Evolutionary conservation across 768 basidiomycete genomes (phyloP).

Genomic region (Chalciporus sphaerocephalus): DNA sequence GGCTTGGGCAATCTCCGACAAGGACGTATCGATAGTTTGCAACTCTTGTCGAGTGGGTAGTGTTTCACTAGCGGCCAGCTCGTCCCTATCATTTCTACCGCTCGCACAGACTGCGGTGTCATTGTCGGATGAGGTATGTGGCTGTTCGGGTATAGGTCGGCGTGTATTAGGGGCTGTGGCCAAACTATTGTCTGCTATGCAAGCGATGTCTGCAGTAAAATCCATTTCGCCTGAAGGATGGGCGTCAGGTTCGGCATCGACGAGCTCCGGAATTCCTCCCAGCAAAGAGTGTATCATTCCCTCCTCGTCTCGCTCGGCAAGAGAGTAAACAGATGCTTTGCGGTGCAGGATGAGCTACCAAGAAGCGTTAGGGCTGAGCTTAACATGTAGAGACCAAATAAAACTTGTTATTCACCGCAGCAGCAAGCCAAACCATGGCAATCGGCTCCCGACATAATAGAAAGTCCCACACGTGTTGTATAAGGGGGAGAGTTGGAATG

Average conservation of each 20-base stretch:
- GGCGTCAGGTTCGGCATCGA: constrained; percentile 14
- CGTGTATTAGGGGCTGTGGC: not conserved
- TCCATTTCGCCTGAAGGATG: not conserved
- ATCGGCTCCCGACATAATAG: constrained; percentile 80
- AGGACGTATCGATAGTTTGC: not conserved
- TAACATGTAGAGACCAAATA: not conserved
- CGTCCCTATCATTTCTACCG: not conserved
- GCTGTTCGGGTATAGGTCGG: not conserved
- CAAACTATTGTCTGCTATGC: not conserved
- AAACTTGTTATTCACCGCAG: constrained; percentile 54
- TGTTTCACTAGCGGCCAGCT: not conserved
- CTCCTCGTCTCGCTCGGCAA: constrained; percentile 70
- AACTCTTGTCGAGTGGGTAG: not conserved
- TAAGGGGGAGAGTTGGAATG: constrained; percentile 80
- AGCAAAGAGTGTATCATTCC: constrained; percentile 79
- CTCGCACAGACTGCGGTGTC: not conserved
- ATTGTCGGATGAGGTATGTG: not conserved
- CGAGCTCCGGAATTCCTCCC: constrained; percentile 56
- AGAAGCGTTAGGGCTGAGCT: not conserved
- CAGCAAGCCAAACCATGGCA: constrained; percentile 73
- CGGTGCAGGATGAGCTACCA: constrained; percentile 67
- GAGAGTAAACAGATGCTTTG: constrained; percentile 57
- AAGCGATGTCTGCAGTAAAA: not conserved
- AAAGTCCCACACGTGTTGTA: constrained; percentile 91
- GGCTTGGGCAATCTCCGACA: not conserved